A percentile compares a stretch with the other conserved stretches of the same genome.
Evolutionary conservation across 2,329 filamentous ascomycete species (phyloP).

Genomic region (Metarhizium sp.): DNA sequence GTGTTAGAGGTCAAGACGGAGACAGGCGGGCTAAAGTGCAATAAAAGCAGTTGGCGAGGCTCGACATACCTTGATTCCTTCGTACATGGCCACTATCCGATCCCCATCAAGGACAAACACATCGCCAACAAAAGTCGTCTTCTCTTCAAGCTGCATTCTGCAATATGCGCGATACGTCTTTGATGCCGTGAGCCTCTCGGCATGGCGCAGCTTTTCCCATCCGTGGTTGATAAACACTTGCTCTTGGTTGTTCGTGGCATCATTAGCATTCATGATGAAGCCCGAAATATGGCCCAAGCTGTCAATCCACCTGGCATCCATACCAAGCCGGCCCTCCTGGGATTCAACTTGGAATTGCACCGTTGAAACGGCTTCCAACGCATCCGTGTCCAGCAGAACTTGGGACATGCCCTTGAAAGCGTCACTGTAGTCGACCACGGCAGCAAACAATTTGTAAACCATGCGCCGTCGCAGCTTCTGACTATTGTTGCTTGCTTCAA

Average conservation of each 20-base stretch:
- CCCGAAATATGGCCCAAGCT: conserved; percentile 50
- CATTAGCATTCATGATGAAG: conserved; percentile 51
- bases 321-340: background rate
- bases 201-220: conserved; percentile 21
- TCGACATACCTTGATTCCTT: conserved; percentile 35
- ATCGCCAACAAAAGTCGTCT: conserved; percentile 36
- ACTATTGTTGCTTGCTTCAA: conserved; percentile 22
- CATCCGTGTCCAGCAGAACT: conserved; percentile 1
- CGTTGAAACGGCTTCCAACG: background rate
- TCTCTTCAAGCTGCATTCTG: conserved; percentile 44
- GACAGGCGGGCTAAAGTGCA: background rate
- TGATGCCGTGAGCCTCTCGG: background rate
- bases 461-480: background rate
- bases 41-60: background rate
- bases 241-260: conserved; percentile 41
- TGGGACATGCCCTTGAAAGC: conserved; percentile 5
- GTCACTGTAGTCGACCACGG: conserved; percentile 6
- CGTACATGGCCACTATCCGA: conserved; percentile 34
- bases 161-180: conserved; percentile 42
- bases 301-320: conserved; percentile 37
- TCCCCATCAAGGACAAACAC: conserved; percentile 46
- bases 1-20: background rate
- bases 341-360: background rate
- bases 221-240: conserved; percentile 52
- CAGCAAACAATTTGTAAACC: conserved; percentile 8